A percentile compares a stretch with the other conserved stretches of the same genome.
These are phyloP conservation scores for Stemphylium vesicarium DNA, from an alignment of 2,329 filamentous ascomycete species.

Conservation along the genomic window DNA sequence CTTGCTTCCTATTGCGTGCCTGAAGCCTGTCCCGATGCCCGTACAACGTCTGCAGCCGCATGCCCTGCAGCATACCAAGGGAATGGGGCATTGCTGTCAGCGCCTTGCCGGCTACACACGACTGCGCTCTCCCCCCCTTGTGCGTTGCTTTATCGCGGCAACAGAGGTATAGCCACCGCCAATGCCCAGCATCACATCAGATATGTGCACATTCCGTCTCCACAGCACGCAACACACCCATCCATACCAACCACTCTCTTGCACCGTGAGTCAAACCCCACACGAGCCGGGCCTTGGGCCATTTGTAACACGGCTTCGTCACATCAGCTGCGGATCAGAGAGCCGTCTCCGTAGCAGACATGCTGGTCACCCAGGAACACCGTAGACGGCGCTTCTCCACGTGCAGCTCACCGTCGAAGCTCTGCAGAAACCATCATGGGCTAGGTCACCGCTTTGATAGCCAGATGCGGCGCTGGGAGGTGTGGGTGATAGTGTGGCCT, in stretches of 20 bases:
- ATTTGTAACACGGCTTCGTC: conserved; percentile 31
- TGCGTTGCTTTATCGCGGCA: conserved; percentile 9
- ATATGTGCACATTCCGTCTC: no score
- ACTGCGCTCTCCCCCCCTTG: not conserved
- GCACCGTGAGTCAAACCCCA: conserved; percentile 12
- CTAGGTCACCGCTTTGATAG: not conserved
- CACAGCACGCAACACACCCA: no score
- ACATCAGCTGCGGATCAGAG: conserved; percentile 6
- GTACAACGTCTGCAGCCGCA: conserved; percentile 22
- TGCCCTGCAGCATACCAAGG: conserved; percentile 20
- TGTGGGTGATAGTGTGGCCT: not conserved
- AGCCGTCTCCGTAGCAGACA: not conserved
- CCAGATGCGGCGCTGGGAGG: not conserved
- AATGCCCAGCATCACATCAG: not conserved
- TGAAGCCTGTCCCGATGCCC: conserved; percentile 4
- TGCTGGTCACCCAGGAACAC: not conserved
- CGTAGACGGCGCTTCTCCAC: not conserved
- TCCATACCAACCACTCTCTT: not conserved
- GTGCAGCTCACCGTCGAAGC: no score
- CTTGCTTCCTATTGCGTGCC: conserved; percentile 22
- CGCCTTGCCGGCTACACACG: no score
- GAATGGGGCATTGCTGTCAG: not conserved
- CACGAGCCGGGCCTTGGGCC: conserved; percentile 15
- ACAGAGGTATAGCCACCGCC: not conserved
- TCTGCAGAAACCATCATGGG: no score